Evolutionary conservation across 2,329 filamentous ascomycete species (phyloP).

Genomic region (Fusarium nematophilum): DNA sequence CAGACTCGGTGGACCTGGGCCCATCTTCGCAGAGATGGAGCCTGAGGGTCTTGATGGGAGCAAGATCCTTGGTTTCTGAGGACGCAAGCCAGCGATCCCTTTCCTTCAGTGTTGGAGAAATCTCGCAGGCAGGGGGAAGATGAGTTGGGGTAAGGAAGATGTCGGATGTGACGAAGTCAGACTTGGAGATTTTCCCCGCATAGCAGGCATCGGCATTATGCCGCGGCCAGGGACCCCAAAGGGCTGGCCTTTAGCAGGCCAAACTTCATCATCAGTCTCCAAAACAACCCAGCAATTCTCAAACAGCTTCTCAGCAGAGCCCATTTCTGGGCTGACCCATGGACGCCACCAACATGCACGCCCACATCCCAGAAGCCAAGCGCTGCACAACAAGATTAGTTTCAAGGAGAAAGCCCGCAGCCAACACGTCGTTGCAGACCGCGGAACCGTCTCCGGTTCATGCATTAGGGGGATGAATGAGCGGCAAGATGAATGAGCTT

Average conservation of each 20-base stretch:
- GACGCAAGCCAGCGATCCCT: too few relatives aligned
- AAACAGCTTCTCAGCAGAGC: neutral
- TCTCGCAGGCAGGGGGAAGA: too few relatives aligned
- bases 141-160: too few relatives aligned
- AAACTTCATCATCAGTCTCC: conserved; percentile 4
- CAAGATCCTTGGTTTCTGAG: neutral
- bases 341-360: conserved; percentile 2
- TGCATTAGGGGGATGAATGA: too few relatives aligned
- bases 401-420: neutral
- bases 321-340: neutral
- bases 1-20: conserved; percentile 7
- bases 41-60: neutral
- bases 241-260: too few relatives aligned
- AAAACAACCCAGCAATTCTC: neutral
- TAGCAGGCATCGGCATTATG: too few relatives aligned
- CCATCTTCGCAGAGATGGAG: conserved; percentile 3
- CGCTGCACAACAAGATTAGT: conserved; percentile 1
- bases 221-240: too few relatives aligned
- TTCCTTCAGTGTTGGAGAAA: too few relatives aligned
- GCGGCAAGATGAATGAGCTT: too few relatives aligned
- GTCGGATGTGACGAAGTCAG: too few relatives aligned
- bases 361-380: neutral
- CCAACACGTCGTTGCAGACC: neutral
- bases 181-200: too few relatives aligned
- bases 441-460: too few relatives aligned